phyloP scores from a whole-genome alignment of 108 stramenopile genomes.

The Tribonema minus region DNA sequence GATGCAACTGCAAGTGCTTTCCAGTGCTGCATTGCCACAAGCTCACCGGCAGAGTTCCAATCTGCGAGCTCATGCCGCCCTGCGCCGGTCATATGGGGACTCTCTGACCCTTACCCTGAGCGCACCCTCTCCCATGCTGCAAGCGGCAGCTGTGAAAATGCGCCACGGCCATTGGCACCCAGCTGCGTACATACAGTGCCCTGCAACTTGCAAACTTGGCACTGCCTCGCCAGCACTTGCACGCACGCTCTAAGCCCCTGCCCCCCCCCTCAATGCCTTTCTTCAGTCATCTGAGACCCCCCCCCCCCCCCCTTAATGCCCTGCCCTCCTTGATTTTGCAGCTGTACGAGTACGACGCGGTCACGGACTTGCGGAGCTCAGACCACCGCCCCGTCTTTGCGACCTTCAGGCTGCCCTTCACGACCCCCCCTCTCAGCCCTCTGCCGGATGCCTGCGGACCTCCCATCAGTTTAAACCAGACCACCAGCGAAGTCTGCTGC shows the following conservation, averaged over 20 bases:
- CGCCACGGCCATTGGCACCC: background rate
- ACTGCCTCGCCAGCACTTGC: background rate
- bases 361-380: constrained; percentile 15
- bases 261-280: background rate
- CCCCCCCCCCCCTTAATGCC: background rate
- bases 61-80: too few relatives aligned
- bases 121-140: too few relatives aligned
- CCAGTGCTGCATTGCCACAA: too few relatives aligned
- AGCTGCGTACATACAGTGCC: background rate
- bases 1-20: too few relatives aligned
- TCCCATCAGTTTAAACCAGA: too few relatives aligned
- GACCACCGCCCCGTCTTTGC: constrained; percentile 42
- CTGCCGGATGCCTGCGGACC: background rate
- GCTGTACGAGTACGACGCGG: constrained; percentile 21
- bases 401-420: constrained; percentile 10
- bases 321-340: background rate
- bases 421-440: background rate
- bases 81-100: too few relatives aligned
- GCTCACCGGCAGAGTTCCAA: too few relatives aligned
- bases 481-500: constrained; percentile 22
- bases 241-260: background rate
- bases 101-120: too few relatives aligned
- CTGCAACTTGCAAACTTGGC: background rate
- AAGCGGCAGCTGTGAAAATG: too few relatives aligned
- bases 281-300: background rate